These are phyloP conservation scores for Scutellaria barbata DNA, from an alignment of 257 asterid species.

Conservation along the genomic window DNA sequence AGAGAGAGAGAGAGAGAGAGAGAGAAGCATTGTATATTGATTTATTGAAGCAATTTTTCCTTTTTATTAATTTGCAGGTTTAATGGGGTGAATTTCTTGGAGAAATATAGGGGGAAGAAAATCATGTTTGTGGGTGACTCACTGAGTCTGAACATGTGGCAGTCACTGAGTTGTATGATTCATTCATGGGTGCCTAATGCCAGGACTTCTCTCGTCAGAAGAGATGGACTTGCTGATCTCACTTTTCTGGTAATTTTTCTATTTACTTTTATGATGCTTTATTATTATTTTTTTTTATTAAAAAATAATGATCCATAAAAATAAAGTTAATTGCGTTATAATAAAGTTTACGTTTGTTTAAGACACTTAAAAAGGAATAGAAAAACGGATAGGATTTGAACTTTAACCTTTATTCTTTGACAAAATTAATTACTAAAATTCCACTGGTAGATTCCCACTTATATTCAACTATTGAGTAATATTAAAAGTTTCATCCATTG, in stretches of 20 bases:
- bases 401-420: neutral
- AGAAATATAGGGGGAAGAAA: slow-evolving; percentile 84
- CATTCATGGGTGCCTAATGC: slow-evolving; percentile 75
- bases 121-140: slow-evolving; percentile 98
- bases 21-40: no score
- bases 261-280: neutral
- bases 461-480: slow-evolving; percentile 4
- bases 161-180: slow-evolving; percentile 89
- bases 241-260: slow-evolving; percentile 58
- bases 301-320: no score
- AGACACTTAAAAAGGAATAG: neutral
- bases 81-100: slow-evolving; percentile 76
- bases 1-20: no score
- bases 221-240: slow-evolving; percentile 53
- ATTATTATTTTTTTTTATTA: neutral
- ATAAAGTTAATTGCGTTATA: neutral
- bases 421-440: neutral
- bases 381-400: neutral
- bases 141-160: slow-evolving; percentile 95
- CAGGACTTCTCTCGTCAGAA: slow-evolving; percentile 46
- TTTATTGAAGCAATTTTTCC: no score
- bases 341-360: neutral
- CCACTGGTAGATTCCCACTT: neutral
- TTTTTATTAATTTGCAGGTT: slow-evolving; percentile 52
- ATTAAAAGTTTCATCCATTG: neutral